Conservation (phyloP, 2,329 filamentous ascomycete species). For the Neodidymelliopsis sp. region DNA sequence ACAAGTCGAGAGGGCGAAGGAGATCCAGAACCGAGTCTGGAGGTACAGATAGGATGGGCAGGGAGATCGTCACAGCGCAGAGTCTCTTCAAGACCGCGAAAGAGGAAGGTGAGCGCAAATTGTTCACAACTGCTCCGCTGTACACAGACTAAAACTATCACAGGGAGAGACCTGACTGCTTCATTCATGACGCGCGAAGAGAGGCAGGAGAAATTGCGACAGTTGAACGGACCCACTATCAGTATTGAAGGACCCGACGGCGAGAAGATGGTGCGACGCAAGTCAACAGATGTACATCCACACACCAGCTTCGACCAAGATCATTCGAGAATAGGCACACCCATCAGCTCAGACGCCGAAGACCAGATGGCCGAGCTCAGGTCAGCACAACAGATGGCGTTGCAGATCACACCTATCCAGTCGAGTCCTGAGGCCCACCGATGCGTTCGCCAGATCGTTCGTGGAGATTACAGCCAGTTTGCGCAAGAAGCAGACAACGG, state of each 20-base stretch:
- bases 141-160: constrained; percentile 17
- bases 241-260: constrained; percentile 68
- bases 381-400: constrained; percentile 81
- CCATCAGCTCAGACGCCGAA: constrained; percentile 84
- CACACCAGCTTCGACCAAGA: constrained; percentile 82
- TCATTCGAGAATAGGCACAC: constrained; percentile 64
- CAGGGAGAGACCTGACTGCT: constrained; percentile 59
- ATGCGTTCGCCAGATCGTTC: constrained; percentile 86
- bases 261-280: constrained; percentile 62
- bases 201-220: constrained; percentile 42
- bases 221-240: constrained; percentile 72
- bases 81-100: constrained; percentile 77
- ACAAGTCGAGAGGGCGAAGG: constrained; percentile 50
- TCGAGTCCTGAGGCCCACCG: constrained; percentile 79
- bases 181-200: constrained; percentile 62
- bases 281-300: constrained; percentile 68
- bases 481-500: constrained; percentile 81
- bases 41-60: constrained; percentile 46
- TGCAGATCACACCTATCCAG: constrained; percentile 81
- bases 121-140: neutral
- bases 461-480: constrained; percentile 82
- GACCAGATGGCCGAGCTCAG: constrained; percentile 85
- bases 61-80: constrained; percentile 55
- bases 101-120: constrained; percentile 71
- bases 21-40: constrained; percentile 45